These are phyloP conservation scores for Brassica juncea DNA, from an alignment of 345 rosid species.

Conservation along the genomic window DNA sequence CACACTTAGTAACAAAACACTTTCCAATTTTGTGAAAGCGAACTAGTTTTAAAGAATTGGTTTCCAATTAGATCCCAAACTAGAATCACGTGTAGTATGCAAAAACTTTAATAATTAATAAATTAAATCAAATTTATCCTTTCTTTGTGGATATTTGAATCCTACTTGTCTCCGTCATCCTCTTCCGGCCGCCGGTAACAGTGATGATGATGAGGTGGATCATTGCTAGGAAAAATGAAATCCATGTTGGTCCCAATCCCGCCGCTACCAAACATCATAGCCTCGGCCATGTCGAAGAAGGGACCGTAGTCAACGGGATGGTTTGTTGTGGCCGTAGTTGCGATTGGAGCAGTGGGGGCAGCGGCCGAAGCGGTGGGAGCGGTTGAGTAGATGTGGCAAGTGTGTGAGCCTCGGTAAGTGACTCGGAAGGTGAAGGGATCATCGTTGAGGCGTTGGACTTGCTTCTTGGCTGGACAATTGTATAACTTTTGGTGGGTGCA, in stretches of 20 bases:
- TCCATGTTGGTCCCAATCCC: conserved; percentile 27
- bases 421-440: conserved; percentile 66
- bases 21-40: background rate
- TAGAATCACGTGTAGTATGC: conserved; percentile 5
- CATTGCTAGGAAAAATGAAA: conserved; percentile 26
- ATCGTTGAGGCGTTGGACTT: conserved; percentile 72
- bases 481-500: conserved; percentile 88
- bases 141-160: background rate
- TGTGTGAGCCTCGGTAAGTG: conserved; percentile 66
- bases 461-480: conserved; percentile 85
- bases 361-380: conserved; percentile 25
- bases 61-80: background rate
- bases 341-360: background rate
- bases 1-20: conserved; percentile 9
- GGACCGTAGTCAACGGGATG: conserved; percentile 26
- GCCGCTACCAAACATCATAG: conserved; percentile 30
- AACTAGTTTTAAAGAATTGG: conserved; percentile 17
- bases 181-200: conserved; percentile 4
- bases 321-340: background rate
- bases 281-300: conserved; percentile 20
- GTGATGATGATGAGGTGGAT: conserved; percentile 19
- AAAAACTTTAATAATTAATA: background rate
- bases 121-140: background rate
- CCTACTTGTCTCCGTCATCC: background rate
- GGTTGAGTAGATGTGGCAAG: conserved; percentile 64